phyloP scores from a whole-genome alignment of 768 basidiomycete species.

The Calocera viscosa region DNA sequence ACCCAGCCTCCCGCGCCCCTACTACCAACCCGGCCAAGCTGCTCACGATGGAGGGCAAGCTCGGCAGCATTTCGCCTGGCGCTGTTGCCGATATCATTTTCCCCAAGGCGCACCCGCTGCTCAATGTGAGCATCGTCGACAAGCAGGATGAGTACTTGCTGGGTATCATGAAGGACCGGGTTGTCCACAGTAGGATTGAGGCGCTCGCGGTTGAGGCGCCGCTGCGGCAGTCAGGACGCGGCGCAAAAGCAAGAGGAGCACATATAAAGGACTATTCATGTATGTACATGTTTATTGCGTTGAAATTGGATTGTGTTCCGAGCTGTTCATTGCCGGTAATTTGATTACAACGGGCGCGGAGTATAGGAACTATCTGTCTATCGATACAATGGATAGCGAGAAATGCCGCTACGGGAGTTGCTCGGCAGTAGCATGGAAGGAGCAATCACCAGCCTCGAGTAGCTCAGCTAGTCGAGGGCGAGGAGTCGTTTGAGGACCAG shows the following conservation, averaged over 20 bases:
- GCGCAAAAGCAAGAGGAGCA: not conserved
- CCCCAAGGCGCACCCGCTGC: constrained; percentile 32
- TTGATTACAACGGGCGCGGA: too few relatives aligned
- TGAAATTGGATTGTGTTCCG: too few relatives aligned
- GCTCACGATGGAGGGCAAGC: constrained; percentile 26
- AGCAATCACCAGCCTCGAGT: not conserved
- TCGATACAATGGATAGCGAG: not conserved
- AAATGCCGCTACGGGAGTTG: too few relatives aligned
- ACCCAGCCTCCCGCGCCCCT: constrained; percentile 26
- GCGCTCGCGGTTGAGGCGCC: constrained; percentile 17
- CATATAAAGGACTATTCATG: not conserved
- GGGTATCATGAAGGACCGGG: constrained; percentile 30
- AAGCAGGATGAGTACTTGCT: constrained; percentile 31
- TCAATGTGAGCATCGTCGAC: constrained; percentile 34
- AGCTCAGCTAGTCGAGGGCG: not conserved
- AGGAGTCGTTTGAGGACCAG: constrained; percentile 2
- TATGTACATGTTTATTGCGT: not conserved
- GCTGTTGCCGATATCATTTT: constrained; percentile 34
- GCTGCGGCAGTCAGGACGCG: not conserved
- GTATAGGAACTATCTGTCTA: not conserved
- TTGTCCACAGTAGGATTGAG: constrained; percentile 21
- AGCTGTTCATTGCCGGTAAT: too few relatives aligned
- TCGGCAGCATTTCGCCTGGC: constrained; percentile 29
- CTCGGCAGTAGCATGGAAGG: too few relatives aligned
- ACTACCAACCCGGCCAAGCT: constrained; percentile 34